A percentile compares a stretch with the other conserved stretches of the same genome.
These are phyloP conservation scores for Monilinia fructicola DNA, from an alignment of 2,329 filamentous ascomycete genomes.

Conservation along the genomic window DNA sequence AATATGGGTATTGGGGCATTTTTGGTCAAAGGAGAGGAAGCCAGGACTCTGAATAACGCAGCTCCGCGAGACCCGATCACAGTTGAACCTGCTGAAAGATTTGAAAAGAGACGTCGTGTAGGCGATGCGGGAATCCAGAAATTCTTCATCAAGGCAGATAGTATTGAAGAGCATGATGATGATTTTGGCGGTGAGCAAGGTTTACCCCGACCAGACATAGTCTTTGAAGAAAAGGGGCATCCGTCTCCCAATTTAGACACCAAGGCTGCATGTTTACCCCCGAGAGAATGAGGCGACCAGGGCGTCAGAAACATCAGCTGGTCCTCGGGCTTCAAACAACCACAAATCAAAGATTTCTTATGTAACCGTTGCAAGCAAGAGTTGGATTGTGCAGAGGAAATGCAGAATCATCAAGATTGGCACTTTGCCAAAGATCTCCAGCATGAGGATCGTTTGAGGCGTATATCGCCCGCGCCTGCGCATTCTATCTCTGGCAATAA, in stretches of 20 bases:
- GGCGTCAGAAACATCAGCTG: conserved; percentile 31
- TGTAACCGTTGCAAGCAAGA: conserved; percentile 66
- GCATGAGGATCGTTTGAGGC: conserved; percentile 42
- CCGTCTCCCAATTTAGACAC: not conserved
- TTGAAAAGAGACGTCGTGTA: conserved; percentile 40
- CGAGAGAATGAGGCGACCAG: conserved; percentile 38
- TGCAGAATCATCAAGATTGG: conserved; percentile 85
- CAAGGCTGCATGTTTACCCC: conserved; percentile 28
- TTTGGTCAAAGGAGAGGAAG: conserved; percentile 72
- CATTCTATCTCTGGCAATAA: conserved; percentile 38
- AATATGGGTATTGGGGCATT: conserved; percentile 87
- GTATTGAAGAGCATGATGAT: conserved; percentile 35
- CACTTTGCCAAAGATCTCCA: conserved; percentile 89
- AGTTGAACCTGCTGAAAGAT: conserved; percentile 29
- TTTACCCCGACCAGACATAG: conserved; percentile 27
- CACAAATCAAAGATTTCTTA: conserved; percentile 43
- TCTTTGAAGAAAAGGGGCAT: conserved; percentile 26
- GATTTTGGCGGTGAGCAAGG: conserved; percentile 37
- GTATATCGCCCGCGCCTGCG: conserved; percentile 22
- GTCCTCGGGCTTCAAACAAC: conserved; percentile 39
- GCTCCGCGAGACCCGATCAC: conserved; percentile 28
- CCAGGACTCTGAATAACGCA: conserved; percentile 50
- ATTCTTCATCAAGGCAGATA: conserved; percentile 39
- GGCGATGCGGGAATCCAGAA: conserved; percentile 36
- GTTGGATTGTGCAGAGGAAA: conserved; percentile 57